Percentiles rank a stretch among this genome's conserved stretches.
Evolutionary conservation across 1,284 basidiomycete genomes (phyloP).

Genomic region (Earliella scabrosa): DNA sequence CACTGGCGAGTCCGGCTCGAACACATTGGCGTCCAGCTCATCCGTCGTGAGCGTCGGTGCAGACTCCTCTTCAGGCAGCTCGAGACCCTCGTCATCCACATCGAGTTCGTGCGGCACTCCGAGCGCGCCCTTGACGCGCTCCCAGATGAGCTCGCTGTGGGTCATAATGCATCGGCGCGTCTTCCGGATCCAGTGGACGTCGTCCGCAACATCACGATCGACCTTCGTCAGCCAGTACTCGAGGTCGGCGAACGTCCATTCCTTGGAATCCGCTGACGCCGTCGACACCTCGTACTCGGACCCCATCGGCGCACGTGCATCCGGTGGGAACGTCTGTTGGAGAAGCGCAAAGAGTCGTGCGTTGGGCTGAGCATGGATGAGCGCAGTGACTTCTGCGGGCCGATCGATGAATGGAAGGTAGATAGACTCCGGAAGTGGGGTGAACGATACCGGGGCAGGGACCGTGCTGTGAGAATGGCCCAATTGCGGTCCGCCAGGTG

Average conservation of each 20-base stretch:
- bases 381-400: slow-evolving; percentile 61
- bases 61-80: not conserved
- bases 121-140: slow-evolving; percentile 77
- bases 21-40: slow-evolving; percentile 12
- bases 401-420: slow-evolving; percentile 80
- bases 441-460: slow-evolving; percentile 58
- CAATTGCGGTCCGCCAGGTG: slow-evolving; percentile 26
- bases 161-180: slow-evolving; percentile 68
- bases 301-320: slow-evolving; percentile 29
- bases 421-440: slow-evolving; percentile 68
- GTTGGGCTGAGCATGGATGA: slow-evolving; percentile 66
- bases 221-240: slow-evolving; percentile 62
- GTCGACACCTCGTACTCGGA: slow-evolving; percentile 32
- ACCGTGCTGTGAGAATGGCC: not conserved
- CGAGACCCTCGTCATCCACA: slow-evolving; percentile 46
- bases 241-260: slow-evolving; percentile 65
- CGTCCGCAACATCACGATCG: slow-evolving; percentile 60
- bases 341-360: slow-evolving; percentile 71
- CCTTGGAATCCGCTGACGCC: slow-evolving; percentile 45
- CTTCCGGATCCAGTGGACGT: slow-evolving; percentile 65
- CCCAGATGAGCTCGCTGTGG: slow-evolving; percentile 82
- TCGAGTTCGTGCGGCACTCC: slow-evolving; percentile 81
- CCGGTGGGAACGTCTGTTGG: slow-evolving; percentile 62
- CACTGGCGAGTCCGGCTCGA: slow-evolving; percentile 23
- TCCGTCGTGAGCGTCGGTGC: slow-evolving; percentile 14